Evolutionary conservation across 768 basidiomycete species (phyloP).

Genomic region (Suillus occidentalis): DNA sequence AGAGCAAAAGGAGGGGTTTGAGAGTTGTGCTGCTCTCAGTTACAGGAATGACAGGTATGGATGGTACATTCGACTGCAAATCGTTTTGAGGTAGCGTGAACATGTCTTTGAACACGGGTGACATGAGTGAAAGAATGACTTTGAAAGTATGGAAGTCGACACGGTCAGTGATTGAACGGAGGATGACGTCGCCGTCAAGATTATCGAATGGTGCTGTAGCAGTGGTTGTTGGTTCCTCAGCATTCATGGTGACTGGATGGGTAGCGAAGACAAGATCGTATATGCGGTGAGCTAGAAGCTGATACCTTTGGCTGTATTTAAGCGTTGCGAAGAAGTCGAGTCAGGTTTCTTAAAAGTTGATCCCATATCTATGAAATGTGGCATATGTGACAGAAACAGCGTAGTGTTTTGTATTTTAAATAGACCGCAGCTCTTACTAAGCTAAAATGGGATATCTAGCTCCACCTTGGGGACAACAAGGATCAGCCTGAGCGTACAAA

Average conservation of each 20-base stretch:
- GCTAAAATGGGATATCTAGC: conserved; percentile 30
- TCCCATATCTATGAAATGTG: too few relatives aligned
- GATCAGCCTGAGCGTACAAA: conserved; percentile 12
- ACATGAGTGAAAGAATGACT: conserved; percentile 35
- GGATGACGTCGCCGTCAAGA: conserved; percentile 34
- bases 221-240: neutral
- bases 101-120: conserved; percentile 46
- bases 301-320: too few relatives aligned
- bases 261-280: too few relatives aligned
- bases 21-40: conserved; percentile 21
- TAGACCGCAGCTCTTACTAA: too few relatives aligned
- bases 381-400: too few relatives aligned
- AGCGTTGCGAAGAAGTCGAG: too few relatives aligned
- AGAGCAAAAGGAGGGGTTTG: conserved; percentile 36
- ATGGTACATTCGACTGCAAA: neutral
- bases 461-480: conserved; percentile 24
- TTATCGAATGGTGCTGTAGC: conserved; percentile 29
- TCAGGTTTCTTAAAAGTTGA: too few relatives aligned
- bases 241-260: too few relatives aligned
- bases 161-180: conserved; percentile 33
- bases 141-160: conserved; percentile 38
- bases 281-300: too few relatives aligned
- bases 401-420: too few relatives aligned
- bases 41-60: conserved; percentile 10
- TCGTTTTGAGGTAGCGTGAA: conserved; percentile 42